phyloP scores from a whole-genome alignment of 257 asterid genomes.

The Ajuga chamaepitys region DNA sequence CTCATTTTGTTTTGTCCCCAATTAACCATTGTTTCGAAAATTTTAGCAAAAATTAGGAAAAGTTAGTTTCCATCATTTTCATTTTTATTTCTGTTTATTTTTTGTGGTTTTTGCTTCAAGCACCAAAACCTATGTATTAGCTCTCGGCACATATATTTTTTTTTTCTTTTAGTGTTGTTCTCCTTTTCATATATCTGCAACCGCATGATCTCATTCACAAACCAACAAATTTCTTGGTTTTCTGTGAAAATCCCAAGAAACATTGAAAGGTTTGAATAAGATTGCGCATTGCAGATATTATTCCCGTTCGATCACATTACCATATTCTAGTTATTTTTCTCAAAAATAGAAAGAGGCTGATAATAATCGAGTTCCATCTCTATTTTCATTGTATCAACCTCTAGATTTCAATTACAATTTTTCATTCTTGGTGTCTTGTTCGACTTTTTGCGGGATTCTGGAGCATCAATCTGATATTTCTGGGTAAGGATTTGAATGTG shows the following conservation, averaged over 20 bases:
- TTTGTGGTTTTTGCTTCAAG: conserved; percentile 11
- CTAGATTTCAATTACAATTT: conserved; percentile 4
- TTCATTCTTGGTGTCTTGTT: neutral
- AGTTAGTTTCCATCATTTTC: neutral
- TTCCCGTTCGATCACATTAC: conserved; percentile 13
- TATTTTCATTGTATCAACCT: neutral
- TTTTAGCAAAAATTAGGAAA: neutral
- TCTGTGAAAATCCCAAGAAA: conserved; percentile 28
- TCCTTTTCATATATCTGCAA: conserved; percentile 30
- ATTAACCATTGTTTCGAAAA: conserved; percentile 15
- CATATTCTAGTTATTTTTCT: conserved; percentile 4
- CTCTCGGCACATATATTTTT: conserved; percentile 11
- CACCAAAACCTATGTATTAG: conserved; percentile 14
- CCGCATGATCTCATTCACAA: conserved; percentile 30
- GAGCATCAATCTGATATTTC: conserved; percentile 4
- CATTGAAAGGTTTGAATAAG: conserved; percentile 46
- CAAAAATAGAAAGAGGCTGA: neutral
- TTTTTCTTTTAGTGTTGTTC: conserved; percentile 12
- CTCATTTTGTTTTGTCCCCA: conserved; percentile 14
- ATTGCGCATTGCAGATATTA: conserved; percentile 38
- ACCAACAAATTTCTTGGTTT: conserved; percentile 35
- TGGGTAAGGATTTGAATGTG: neutral
- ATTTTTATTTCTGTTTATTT: conserved; percentile 1
- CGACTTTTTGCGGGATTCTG: conserved; percentile 9
- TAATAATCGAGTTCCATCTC: conserved; percentile 13